Evolutionary conservation across 2,329 filamentous ascomycete species (phyloP), one percentile per base, ranked within the genome.

Genomic region (Nigrospora oryzae): DNA sequence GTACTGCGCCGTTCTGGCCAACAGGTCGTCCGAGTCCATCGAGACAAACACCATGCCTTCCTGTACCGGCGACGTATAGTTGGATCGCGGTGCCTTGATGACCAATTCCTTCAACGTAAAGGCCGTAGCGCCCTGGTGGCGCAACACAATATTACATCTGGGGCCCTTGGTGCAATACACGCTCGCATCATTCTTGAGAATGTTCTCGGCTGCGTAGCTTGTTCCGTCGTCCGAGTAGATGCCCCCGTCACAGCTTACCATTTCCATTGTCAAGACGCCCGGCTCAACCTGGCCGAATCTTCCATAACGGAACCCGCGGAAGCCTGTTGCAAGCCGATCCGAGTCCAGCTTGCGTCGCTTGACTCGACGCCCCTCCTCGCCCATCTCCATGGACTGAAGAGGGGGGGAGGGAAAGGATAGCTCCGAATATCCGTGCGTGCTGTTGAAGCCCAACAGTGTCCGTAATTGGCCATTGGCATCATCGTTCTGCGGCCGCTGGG

Each of bases 81-180:
- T 86, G 37, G 77, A 70, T 33, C 81, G 80, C 1, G 91, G 91
- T 11, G 87, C 89, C 61, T 88, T 90, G 63, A 97, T 94, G 51
- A 94, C 75, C 41, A 97, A 68, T 65, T 91, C 91, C 54, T 89
- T 85, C 45, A 97, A 66, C 44, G 79, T 86, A 57, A 97, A 97
- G 1, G 86, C 79, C 2, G 85, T 84, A 34, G 81, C 81, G 38
- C 86, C 89, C 52, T 85, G 81, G 61, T 97, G 91, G 47, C 81
- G 79, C 46, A 97, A 65, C 12, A 97, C 73, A 54, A 97, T 80
- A 58, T 95, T 95, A 68, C 89, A 96, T 46, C 82, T 79, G 49
- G 85, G 85, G n/a, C 81, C 83, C 61, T 91, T 87, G 34, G 89
- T 95, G 65, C 89, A 94, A 60, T 96, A 97, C 3, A 95, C 88